phyloP scores from a whole-genome alignment of 2,329 filamentous ascomycete genomes.

The Xylaria sp. region DNA sequence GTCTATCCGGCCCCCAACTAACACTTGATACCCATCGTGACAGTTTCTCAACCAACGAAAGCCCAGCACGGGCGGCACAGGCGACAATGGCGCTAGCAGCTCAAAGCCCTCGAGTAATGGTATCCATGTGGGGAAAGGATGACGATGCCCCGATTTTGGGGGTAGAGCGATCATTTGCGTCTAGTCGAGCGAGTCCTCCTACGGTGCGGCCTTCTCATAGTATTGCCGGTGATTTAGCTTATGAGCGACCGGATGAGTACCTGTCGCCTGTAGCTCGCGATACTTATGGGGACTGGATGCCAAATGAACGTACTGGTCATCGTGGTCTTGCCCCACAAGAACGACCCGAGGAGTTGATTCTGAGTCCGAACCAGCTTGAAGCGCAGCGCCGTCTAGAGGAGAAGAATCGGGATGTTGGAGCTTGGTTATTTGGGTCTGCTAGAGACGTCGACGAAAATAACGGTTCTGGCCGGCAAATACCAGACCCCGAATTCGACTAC shows the following conservation, averaged over 20 bases:
- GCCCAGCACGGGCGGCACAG: slow-evolving; percentile 30
- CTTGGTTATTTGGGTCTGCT: slow-evolving; percentile 42
- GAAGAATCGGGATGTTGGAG: slow-evolving; percentile 45
- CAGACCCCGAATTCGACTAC: slow-evolving; percentile 12
- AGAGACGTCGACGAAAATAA: slow-evolving; percentile 14
- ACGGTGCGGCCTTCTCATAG: slow-evolving; percentile 34
- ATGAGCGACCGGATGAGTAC: slow-evolving; percentile 20
- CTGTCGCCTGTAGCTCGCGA: slow-evolving; percentile 34
- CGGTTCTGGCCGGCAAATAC: slow-evolving; percentile 5
- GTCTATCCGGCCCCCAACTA: slow-evolving; percentile 36
- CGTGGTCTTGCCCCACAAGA: slow-evolving; percentile 44
- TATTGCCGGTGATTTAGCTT: slow-evolving; percentile 37
- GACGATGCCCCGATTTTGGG: slow-evolving; percentile 33
- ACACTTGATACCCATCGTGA: slow-evolving; percentile 48
- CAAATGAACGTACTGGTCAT: slow-evolving; percentile 37
- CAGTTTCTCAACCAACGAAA: slow-evolving; percentile 48
- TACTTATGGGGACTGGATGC: slow-evolving; percentile 39
- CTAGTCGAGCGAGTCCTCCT: slow-evolving; percentile 28
- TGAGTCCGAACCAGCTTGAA: slow-evolving; percentile 47
- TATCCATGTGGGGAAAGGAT: slow-evolving; percentile 51
- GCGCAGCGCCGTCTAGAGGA: slow-evolving; percentile 39
- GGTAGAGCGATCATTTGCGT: slow-evolving; percentile 37
- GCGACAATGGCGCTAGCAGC: slow-evolving; percentile 38
- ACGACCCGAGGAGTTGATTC: slow-evolving; percentile 40
- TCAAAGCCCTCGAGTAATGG: slow-evolving; percentile 51